Percentiles rank a stretch among this genome's conserved stretches.
Evolutionary conservation across 1,284 basidiomycete genomes (phyloP).

Genomic region (Ganoderma boninense): DNA sequence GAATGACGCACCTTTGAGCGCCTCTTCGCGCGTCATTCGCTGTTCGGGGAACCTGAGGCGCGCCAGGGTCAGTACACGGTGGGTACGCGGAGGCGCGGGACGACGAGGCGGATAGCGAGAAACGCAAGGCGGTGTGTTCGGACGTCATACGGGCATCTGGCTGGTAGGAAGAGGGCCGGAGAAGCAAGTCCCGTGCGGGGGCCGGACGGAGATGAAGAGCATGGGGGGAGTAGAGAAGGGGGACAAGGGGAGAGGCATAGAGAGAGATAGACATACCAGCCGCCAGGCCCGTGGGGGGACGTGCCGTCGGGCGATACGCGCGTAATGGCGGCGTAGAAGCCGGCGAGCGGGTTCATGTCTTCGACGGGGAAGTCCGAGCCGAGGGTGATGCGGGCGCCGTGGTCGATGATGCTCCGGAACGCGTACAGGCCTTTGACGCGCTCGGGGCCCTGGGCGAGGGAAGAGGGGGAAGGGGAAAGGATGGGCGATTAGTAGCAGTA

Average conservation of each 20-base stretch:
- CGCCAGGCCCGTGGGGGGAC: conserved; percentile 84
- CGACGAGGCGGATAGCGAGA: neutral
- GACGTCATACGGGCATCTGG: no score
- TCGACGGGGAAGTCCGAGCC: conserved; percentile 95
- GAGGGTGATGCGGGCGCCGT: conserved; percentile 69
- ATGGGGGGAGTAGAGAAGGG: neutral
- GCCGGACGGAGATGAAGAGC: neutral
- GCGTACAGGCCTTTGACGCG: conserved; percentile 89
- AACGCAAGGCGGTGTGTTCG: no score
- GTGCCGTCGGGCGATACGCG: conserved; percentile 74
- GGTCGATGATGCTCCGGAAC: conserved; percentile 76
- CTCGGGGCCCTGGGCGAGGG: conserved; percentile 74
- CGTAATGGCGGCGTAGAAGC: conserved; percentile 89
- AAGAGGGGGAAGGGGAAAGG: neutral
- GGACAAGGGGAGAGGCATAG: no score
- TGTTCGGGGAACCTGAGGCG: conserved; percentile 80
- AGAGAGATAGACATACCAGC: conserved; percentile 67
- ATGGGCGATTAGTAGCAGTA: neutral
- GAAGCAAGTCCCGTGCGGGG: neutral
- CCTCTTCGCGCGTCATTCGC: conserved; percentile 77
- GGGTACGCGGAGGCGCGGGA: neutral
- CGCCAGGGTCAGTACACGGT: conserved; percentile 9
- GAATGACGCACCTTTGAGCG: conserved; percentile 60
- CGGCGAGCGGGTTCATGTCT: conserved; percentile 75
- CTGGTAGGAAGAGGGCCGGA: neutral